Conservation (phyloP, 768 basidiomycete species). For the Leccinum broughii region DNA sequence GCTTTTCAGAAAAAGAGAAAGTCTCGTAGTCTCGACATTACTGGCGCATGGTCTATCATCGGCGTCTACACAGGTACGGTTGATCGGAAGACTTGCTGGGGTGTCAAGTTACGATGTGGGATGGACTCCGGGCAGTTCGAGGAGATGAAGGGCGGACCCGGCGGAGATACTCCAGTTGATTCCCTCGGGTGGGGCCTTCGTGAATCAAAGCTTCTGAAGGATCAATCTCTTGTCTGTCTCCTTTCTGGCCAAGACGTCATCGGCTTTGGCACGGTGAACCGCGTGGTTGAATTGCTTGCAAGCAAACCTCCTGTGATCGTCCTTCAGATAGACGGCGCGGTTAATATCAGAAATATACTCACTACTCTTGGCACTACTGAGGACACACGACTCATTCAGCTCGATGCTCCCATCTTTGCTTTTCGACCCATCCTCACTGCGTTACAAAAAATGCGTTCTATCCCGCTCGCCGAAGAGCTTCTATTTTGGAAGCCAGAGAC, state of each 20-base stretch:
- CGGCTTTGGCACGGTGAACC: conserved; percentile 53
- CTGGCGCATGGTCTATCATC: conserved; percentile 37
- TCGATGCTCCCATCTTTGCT: conserved; percentile 59
- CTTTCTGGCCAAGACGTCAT: conserved; percentile 47
- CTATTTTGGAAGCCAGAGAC: conserved; percentile 48
- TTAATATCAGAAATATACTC: conserved; percentile 40
- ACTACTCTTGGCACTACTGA: conserved; percentile 34
- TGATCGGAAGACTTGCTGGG: conserved; percentile 38
- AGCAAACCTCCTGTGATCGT: conserved; percentile 49
- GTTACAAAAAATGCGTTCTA: conserved; percentile 42
- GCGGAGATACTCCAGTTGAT: conserved; percentile 32
- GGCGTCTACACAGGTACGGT: conserved; percentile 37
- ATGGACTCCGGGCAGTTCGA: conserved; percentile 38
- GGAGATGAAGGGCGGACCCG: conserved; percentile 13
- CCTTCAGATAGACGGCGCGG: conserved; percentile 50
- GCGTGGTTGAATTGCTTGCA: conserved; percentile 55
- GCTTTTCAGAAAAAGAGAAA: conserved; percentile 37
- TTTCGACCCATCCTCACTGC: conserved; percentile 62
- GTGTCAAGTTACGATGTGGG: conserved; percentile 38
- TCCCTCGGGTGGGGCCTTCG: conserved; percentile 35
- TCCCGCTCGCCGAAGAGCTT: conserved; percentile 54
- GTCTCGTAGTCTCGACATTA: conserved; percentile 32
- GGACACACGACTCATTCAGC: conserved; percentile 48
- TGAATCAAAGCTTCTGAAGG: conserved; percentile 41
- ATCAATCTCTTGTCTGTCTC: conserved; percentile 57